Percentiles rank a stretch among this genome's conserved stretches.
These are phyloP conservation scores for Colletotrichum sp. DNA, from an alignment of 2,329 filamentous ascomycete species.

Conservation along the genomic window DNA sequence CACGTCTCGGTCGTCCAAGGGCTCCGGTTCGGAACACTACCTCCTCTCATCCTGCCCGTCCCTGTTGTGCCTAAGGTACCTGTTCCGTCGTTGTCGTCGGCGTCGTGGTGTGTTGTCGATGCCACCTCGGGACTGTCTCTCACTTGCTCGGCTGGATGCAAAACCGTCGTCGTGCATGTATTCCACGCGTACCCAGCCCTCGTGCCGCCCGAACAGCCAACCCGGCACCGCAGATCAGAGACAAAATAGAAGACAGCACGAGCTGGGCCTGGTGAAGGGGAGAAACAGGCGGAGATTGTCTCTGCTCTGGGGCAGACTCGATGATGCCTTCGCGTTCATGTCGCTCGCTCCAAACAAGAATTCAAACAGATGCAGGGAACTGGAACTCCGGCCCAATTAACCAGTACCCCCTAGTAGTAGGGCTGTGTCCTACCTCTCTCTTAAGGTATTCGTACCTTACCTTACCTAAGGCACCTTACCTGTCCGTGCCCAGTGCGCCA, in stretches of 20 bases:
- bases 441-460: too few relatives aligned
- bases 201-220: background rate
- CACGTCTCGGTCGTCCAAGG: background rate
- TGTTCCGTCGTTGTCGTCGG: background rate
- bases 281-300: background rate
- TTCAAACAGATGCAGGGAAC: background rate
- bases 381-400: background rate
- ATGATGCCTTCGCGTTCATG: background rate
- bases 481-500: background rate
- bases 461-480: background rate
- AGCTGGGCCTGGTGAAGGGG: background rate
- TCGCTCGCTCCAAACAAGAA: background rate
- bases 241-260: background rate
- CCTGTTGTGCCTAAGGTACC: background rate
- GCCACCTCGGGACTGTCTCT: background rate
- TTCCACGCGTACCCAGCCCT: background rate
- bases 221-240: background rate
- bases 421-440: background rate
- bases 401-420: background rate
- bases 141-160: background rate
- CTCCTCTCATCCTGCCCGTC: background rate
- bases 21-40: background rate
- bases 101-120: background rate
- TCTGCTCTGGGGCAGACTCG: background rate
- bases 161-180: background rate